Base-by-base conservation (phyloP, 768 basidiomycete genomes). In the Hygrocybe coccinea region DNA sequence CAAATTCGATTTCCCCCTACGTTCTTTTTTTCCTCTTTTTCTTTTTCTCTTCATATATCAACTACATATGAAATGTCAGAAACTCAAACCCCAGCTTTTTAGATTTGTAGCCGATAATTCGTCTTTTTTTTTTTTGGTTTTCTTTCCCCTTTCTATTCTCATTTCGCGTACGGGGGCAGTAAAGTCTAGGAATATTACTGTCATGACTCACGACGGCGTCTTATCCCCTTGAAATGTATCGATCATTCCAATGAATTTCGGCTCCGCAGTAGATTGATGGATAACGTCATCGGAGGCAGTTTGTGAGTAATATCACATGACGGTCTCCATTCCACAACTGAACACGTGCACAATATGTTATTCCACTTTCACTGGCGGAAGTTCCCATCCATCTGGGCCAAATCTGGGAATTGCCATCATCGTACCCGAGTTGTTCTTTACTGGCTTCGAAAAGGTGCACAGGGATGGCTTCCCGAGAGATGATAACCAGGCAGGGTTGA, bases 401-500 rank as follows among this genome's bases (percentile, higher is more conserved):
- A 94, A 97, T 51, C 80, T 83, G 0, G 95, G 95, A 47, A 86
- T 83, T 9, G 86, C 82, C 79, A 92, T 84, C 56, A 85, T 72
- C 9, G 79, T 72, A 6, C 92, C 87, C 1, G 76, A 71, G 39
- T 74, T 82, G 51, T 85, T 85, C 69, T 87, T 87, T 22, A 82
- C 68, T 1, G 91, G 89, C 69, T 93, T 94, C 6, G 91, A 93
- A 69, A 90, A 97, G 1, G 87, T 87, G 70, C 95, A 97, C 21
- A 97, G 71, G 0, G 86, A 76, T n/a, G 79, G 75, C 52, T 81
- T 86, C 9, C 89, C 95, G 7, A 98, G 78, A 0, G 79, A 78
- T 2, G 91, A 77, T 35, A 99, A 72, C 97, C 97, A 99, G 8
- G 82, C 79, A 1, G 92, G 81, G 68, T 97, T 95, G 59, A 97